Percentiles rank a stretch among this genome's conserved stretches.
phyloP scores from a whole-genome alignment of 371 early-diverging fungal species.

The Mortierella sp. region DNA sequence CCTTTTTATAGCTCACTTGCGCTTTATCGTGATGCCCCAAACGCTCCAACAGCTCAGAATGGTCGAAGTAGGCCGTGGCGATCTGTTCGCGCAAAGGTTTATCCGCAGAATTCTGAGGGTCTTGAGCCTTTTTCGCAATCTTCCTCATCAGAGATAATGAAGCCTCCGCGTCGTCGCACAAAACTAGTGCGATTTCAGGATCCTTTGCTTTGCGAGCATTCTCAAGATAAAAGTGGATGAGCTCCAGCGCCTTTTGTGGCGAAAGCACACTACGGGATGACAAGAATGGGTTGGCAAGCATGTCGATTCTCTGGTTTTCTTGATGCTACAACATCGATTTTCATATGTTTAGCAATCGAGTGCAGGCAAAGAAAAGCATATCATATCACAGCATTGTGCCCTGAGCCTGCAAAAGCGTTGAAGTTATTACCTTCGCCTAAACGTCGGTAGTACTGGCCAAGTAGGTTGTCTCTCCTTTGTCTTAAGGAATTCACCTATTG shows the following conservation, averaged over 20 bases:
- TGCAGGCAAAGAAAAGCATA: too few relatives aligned
- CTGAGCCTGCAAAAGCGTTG: too few relatives aligned
- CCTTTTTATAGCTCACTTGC: not conserved
- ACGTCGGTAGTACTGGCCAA: too few relatives aligned
- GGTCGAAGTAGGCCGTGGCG: slow-evolving; percentile 12
- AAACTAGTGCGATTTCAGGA: not conserved
- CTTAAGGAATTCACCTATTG: too few relatives aligned
- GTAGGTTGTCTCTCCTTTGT: too few relatives aligned
- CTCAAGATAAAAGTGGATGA: slow-evolving; percentile 4
- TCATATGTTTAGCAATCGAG: too few relatives aligned
- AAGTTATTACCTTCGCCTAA: too few relatives aligned
- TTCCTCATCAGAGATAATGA: slow-evolving; percentile 7
- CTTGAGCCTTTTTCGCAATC: not conserved
- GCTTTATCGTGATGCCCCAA: not conserved
- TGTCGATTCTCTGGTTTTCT: not conserved
- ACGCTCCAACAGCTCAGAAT: not conserved
- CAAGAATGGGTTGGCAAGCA: slow-evolving; percentile 2
- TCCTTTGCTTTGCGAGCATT: not conserved
- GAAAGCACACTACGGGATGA: slow-evolving; percentile 6
- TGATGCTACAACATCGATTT: too few relatives aligned
- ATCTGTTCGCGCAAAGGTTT: slow-evolving; percentile 1
- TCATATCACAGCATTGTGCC: too few relatives aligned
- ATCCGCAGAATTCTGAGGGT: not conserved
- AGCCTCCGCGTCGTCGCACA: slow-evolving; percentile 5
- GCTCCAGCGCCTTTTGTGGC: slow-evolving; percentile 9